Percentiles rank a stretch among this genome's conserved stretches.
phyloP scores from a whole-genome alignment of 345 rosid genomes.

The Noccaea caerulescens region DNA sequence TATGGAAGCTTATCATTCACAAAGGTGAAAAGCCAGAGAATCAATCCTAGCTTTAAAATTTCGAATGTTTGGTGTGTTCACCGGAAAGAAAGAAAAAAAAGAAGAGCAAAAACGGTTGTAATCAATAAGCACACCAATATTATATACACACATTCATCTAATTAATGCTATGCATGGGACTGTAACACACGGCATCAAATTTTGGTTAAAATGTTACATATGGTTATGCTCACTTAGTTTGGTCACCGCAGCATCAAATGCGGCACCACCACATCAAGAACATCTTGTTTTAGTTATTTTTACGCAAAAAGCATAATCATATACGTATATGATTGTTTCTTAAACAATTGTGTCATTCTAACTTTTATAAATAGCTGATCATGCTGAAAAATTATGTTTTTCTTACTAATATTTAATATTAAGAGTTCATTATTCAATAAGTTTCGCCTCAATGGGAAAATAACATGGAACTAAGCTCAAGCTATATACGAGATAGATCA shows the following conservation, averaged over 20 bases:
- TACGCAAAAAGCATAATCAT: no score
- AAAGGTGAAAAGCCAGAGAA: constrained; percentile 33
- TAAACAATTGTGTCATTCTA: no score
- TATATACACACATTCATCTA: neutral
- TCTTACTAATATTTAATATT: no score
- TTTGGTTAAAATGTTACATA: neutral
- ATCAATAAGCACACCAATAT: neutral
- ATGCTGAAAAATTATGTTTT: no score
- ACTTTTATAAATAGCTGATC: no score
- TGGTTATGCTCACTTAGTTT: neutral
- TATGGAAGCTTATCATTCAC: constrained; percentile 38
- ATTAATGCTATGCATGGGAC: neutral
- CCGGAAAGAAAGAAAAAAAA: no score
- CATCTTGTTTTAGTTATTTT: neutral
- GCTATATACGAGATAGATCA: no score
- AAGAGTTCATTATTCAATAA: no score
- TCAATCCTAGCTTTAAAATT: constrained; percentile 33
- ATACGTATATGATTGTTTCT: no score
- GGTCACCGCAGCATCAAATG: neutral
- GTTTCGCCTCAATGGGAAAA: no score
- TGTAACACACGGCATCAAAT: neutral
- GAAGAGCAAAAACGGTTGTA: neutral
- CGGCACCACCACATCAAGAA: neutral
- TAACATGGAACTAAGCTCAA: no score
- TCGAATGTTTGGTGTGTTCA: constrained; percentile 10